A percentile compares a stretch with the other conserved stretches of the same genome.
Evolutionary conservation across 2,329 filamentous ascomycete species (phyloP).

Genomic region (Alternaria longipes): DNA sequence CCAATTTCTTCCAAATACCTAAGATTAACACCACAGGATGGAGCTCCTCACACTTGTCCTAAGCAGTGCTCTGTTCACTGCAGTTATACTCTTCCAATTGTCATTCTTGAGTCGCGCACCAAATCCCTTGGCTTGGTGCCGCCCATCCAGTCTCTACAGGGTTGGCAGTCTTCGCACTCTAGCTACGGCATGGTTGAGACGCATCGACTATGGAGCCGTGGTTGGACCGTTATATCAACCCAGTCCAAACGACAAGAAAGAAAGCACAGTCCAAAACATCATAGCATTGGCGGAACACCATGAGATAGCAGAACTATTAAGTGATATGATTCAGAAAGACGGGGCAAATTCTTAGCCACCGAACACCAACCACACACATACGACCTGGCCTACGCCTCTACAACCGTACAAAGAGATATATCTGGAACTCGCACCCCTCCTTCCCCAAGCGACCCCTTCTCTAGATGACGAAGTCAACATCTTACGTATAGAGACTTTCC

Average conservation of each 20-base stretch:
- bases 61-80: too few relatives aligned
- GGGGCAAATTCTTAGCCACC: conserved; percentile 7
- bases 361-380: conserved; percentile 6
- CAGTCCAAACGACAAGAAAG: not conserved
- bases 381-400: conserved; percentile 2
- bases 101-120: too few relatives aligned
- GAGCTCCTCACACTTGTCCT: too few relatives aligned
- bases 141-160: not conserved
- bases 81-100: too few relatives aligned
- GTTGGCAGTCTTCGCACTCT: not conserved
- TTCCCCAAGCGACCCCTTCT: too few relatives aligned
- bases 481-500: too few relatives aligned
- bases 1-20: too few relatives aligned
- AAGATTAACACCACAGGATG: too few relatives aligned
- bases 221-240: not conserved
- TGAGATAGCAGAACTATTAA: too few relatives aligned
- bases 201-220: not conserved
- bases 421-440: not conserved
- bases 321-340: too few relatives aligned
- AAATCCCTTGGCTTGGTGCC: too few relatives aligned
- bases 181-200: not conserved
- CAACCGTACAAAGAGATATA: conserved; percentile 10
- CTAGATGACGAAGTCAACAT: too few relatives aligned
- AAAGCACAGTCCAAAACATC: not conserved
- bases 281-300: not conserved